Base-by-base conservation (phyloP, 495 filamentous ascomycete species). In the Hyphodiscus hymeniophilus region DNA sequence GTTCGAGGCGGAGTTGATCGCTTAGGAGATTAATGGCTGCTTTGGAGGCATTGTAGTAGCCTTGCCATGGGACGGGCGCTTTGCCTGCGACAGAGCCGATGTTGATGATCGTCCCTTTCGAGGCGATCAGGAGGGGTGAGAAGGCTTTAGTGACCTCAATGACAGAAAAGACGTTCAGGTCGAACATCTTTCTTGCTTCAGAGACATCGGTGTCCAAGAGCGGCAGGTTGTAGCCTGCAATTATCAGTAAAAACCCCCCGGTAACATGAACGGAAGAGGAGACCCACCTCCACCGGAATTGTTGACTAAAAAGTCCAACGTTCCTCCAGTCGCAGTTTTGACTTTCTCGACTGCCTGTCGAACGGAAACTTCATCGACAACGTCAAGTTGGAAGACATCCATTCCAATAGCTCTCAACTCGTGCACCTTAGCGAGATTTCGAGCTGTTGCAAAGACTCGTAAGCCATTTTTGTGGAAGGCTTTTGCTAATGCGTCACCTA, bases 91-190 rank as follows among this genome's bases (percentile, higher is more conserved):
- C 47, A 11, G 69, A 74, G 2, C 67, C 73, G 33, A 75, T 68
- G 40, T 71, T 74, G 11, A 69, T 66, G 8, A 79, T 63, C 2
- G 63, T 63, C 1, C 75, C 73, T 34, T 63, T 63, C 1, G 69
- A 58, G 10, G 57, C 46, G 18, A 79, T 65, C 22, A 83, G 48
- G 8, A 79, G 56, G 10, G 72, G 70, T 16, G 70, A 44, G 59
- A 83, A 82, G 1, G 70, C 71, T 42, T 78, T 68, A 7, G 72
- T 76, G 26, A 79, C 66, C 3, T 64, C 65, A 26, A 82, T 55
- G 2, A 67, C 52, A 3, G 59, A 69, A 51, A 75, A 75, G 34
- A 84, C 63, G 45, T 84, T 82, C 20, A 68, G 60, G 10, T 81
- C 67, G 45, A 75, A 73, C 2, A 80, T 58, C 3, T 57, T 55